Percentiles rank a stretch among this genome's conserved stretches.
Conservation (phyloP, 2,329 filamentous ascomycete species). For the Lomentospora prolificans region DNA sequence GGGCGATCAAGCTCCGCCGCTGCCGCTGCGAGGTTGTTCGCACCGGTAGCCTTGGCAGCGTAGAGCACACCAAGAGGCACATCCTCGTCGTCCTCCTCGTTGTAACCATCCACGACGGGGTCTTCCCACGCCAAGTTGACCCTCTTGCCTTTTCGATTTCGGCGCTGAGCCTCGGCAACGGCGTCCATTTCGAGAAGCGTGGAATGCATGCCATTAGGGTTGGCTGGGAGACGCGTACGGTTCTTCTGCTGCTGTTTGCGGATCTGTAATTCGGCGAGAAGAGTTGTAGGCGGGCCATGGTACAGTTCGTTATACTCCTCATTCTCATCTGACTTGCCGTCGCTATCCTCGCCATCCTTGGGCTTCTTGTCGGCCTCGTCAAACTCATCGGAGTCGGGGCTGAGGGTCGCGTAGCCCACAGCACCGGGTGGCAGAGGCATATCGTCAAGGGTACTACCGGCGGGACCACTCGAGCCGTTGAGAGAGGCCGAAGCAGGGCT, state of each 20-base stretch:
- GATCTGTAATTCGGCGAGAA: constrained; percentile 84
- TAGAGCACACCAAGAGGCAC: constrained; percentile 78
- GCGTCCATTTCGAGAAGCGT: constrained; percentile 86
- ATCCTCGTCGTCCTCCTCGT: constrained; percentile 62
- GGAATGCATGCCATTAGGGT: constrained; percentile 74
- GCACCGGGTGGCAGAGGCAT: constrained; percentile 9
- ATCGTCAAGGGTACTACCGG: constrained; percentile 1
- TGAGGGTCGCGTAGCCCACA: constrained; percentile 14
- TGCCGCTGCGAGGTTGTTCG: constrained; percentile 32
- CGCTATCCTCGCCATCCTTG: constrained; percentile 19
- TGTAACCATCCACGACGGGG: constrained; percentile 33
- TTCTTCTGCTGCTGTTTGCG: constrained; percentile 82
- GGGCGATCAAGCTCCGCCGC: constrained; percentile 52
- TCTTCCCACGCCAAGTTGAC: constrained; percentile 90
- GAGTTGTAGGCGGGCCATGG: constrained; percentile 71
- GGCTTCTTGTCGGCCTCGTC: neutral
- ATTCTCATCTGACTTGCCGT: constrained; percentile 33
- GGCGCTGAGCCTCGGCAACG: constrained; percentile 74
- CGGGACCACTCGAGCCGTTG: neutral
- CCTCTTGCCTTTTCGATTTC: constrained; percentile 61
- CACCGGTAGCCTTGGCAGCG: constrained; percentile 48
- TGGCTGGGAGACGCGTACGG: constrained; percentile 53
- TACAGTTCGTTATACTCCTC: constrained; percentile 41
- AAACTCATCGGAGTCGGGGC: constrained; percentile 6
- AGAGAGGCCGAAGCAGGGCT: neutral